A percentile compares a stretch with the other conserved stretches of the same genome.
Conservation (phyloP, 129 eudicot species). For the Saussurea involucrata region DNA sequence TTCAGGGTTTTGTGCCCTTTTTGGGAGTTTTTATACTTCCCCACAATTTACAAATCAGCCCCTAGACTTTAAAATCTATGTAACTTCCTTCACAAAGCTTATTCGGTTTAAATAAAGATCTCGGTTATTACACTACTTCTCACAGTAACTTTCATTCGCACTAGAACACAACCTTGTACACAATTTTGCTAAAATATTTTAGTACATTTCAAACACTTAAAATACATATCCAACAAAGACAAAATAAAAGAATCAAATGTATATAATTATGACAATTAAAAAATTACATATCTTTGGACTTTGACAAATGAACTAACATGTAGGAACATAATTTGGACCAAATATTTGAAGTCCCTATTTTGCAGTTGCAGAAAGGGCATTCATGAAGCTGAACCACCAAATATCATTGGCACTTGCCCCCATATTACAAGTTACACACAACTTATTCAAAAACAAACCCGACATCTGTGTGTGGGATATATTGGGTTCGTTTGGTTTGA, state of each 20-base stretch:
- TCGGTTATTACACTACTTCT: too few relatives aligned
- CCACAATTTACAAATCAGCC: too few relatives aligned
- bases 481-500: neutral
- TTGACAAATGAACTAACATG: neutral
- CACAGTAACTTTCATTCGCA: too few relatives aligned
- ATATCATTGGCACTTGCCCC: neutral
- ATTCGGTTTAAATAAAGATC: too few relatives aligned
- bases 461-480: neutral
- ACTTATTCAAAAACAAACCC: neutral
- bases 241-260: neutral
- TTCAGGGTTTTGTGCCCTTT: too few relatives aligned
- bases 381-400: neutral
- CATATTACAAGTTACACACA: too few relatives aligned
- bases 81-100: too few relatives aligned
- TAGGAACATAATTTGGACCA: neutral
- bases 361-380: too few relatives aligned
- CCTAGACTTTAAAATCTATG: too few relatives aligned
- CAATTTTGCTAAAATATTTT: neutral
- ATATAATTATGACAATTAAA: neutral
- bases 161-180: slow-evolving; percentile 1
- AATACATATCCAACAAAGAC: neutral
- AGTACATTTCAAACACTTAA: neutral
- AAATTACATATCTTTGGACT: neutral
- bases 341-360: neutral
- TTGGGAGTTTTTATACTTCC: too few relatives aligned